phyloP scores from a whole-genome alignment of 2,329 filamentous ascomycete genomes.

The Cytospora schulzeri region DNA sequence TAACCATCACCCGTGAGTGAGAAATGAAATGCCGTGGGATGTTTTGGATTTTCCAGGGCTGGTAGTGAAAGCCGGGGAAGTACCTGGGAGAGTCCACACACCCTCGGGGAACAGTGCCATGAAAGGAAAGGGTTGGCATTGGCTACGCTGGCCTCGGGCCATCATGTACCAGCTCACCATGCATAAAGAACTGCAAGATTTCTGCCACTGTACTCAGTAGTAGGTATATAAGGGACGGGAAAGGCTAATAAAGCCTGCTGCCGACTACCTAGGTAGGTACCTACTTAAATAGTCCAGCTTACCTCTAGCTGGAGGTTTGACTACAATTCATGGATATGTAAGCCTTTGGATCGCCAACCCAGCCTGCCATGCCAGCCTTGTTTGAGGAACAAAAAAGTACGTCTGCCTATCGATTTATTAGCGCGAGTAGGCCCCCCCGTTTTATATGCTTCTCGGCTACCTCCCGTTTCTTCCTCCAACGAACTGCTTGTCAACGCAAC shows the following conservation, averaged over 20 bases:
- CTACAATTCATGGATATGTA: too few species aligned
- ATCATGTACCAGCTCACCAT: constrained; percentile 39
- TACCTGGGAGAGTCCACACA: background rate
- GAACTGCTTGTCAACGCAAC: background rate
- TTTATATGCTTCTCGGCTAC: background rate
- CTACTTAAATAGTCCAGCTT: too few species aligned
- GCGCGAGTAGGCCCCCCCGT: background rate
- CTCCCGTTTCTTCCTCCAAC: background rate
- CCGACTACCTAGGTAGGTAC: background rate
- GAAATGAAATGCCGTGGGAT: background rate
- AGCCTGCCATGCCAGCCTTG: too few species aligned
- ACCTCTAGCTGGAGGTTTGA: too few species aligned
- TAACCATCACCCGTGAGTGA: background rate
- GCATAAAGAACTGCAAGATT: constrained; percentile 39
- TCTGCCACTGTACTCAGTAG: constrained; percentile 14
- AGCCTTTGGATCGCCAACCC: background rate
- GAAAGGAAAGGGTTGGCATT: background rate
- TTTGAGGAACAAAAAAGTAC: background rate
- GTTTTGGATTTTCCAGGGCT: background rate
- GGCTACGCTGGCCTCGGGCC: constrained; percentile 10
- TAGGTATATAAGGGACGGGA: constrained; percentile 1
- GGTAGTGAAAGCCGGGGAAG: background rate
- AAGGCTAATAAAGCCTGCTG: constrained; percentile 3
- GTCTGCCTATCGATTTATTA: background rate
- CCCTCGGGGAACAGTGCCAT: background rate